Base-by-base conservation (phyloP, 1,139 yeast genomes). In the Yamadazyma kanchanaburiensis region DNA sequence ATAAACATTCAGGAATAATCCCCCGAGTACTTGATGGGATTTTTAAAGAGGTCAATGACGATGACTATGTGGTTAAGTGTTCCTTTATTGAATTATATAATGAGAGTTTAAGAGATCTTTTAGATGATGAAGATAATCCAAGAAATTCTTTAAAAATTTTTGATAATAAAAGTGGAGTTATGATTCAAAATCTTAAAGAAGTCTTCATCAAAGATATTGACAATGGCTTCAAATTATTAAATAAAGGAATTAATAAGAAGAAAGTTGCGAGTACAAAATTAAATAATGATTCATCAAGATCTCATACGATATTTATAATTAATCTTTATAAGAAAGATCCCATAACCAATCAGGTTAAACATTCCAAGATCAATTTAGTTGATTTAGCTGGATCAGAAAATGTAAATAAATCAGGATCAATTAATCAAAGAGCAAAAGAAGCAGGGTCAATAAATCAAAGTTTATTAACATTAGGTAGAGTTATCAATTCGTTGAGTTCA, bases 301-400 rank as follows among this genome's bases (percentile, higher is more conserved):
- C 88, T 0, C 91, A 82, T 47, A 77, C 89, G 0, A 77, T 82
- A 3, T 80, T 81, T 51, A 76, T 85, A 1, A 68, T 85, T 25
- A 69, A 71, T 27, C 57, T 81, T 28, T 73, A 71, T 47, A 74
- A 70, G 40, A 64, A 70, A 46, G 50, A 55, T 50, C 30, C 54
- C 56, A 58, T 62, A 22, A 65, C 64, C 28, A 61, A 72, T 21
- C 53, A 49, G 14, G 52, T 69, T 37, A 64, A 71, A 34, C 60
- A 76, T 11, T 78, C 88, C 2, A 83, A 80, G 42, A 69, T 88
- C 50, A 85, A 86, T 48, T 61, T 88, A 23, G 94, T 87, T 3
- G 96, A 88, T 59, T 65, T 88, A 39, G 96, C 96, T 0, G 96
- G 96, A 0, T 82, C 94, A 11, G 91, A 83, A 52, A 85, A 86